Base-by-base conservation (phyloP, 305 asterid species). In the Ilex paraguariensis region DNA sequence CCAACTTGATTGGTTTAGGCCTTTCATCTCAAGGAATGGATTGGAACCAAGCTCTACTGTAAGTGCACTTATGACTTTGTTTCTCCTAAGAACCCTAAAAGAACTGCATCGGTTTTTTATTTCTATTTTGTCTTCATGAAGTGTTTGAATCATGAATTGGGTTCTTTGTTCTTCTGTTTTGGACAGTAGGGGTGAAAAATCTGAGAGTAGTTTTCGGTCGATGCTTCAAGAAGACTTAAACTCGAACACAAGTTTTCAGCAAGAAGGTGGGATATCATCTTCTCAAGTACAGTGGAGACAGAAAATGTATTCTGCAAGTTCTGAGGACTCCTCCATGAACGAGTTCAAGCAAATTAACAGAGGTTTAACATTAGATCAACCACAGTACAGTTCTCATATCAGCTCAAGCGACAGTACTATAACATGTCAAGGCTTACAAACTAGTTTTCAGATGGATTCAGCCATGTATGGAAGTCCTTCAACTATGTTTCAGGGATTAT, bases 31-130 rank as follows among this genome's bases (percentile, higher is more conserved):
- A 76, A 46, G 67, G 70, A 81, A 64, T 88, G 75, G 91, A 88
- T 60, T 91, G 98, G 98, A 82, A 85, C 66, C 90, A 75, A 68
- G 62, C 95, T 64, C 65, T 89, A n/a, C 72, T 87, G 98, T 91
- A 78, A 91, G 91, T 65, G 28, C 16, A 30, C 62, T 49, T 49
- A 11, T 2, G 42, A 36, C 7, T 36, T 8, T 36, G 6, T 36
- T 36, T 36, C 42, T 36, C 42, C 7, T 36, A 4, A 4, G 42
- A 4, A 36, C 6, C 42, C 42, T 36, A 36, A 36, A 36, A 36
- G 9, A 36, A 36, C 7, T 4, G 42, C 42, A 9, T 6, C 45
- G 13, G 13, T n/a, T 44, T 39, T 15, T 33, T 32, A 13, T 31
- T 71, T 33, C 8, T 30, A 10, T 50, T 60, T 48, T 15, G 6